Base-by-base conservation (phyloP, 306 rosid species). In the Notholithocarpus densiflorus region DNA sequence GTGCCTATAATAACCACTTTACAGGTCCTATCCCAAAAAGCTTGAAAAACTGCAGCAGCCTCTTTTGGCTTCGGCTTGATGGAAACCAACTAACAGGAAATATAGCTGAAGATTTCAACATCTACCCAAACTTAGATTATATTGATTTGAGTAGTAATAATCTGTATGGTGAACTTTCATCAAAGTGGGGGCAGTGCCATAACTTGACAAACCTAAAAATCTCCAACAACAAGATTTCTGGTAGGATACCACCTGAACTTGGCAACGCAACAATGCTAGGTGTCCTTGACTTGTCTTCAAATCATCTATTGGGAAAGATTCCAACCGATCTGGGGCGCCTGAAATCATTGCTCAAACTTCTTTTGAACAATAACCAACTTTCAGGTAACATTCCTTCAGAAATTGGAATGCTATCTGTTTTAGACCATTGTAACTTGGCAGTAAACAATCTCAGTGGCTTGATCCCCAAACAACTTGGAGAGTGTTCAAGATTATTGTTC, bases 31-130 rank as follows among this genome's bases (percentile, higher is more conserved):
- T 75, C 66, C 87, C 87, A 17, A 55, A 29, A 55, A 76, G 81
- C 37, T 79, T 80, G 73, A 80, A 84, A 20, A 65, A 11, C 2
- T 65, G 80, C 12, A 20, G 2, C 0, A 20, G 54, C 65, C 66
- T 76, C 8, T 0, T n/a, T 3, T 6, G 92, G 68, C 65, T 89
- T 32, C 70, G 78, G 51, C 77, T 86, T 51, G 80, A 64, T 7
- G 24, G 32, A 23, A 89, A 89, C 56, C 79, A 12, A 18, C 18
- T 86, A 11, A 19, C 5, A 17, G 90, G 87, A 76, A 82, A 86
- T 53, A 82, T 86, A 56, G 45, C 81, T 12, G n/a, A 78, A n/a
- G 86, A 68, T 68, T 77, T 89, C 26, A 88, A 83, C 17, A 52
- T 75, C 4, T 80, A 84, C 55, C 89, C 84, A 8, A 6, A 84